These are phyloP conservation scores for Aspergillus coremiiformis DNA, from an alignment of 495 filamentous ascomycete species.

Conservation along the genomic window DNA sequence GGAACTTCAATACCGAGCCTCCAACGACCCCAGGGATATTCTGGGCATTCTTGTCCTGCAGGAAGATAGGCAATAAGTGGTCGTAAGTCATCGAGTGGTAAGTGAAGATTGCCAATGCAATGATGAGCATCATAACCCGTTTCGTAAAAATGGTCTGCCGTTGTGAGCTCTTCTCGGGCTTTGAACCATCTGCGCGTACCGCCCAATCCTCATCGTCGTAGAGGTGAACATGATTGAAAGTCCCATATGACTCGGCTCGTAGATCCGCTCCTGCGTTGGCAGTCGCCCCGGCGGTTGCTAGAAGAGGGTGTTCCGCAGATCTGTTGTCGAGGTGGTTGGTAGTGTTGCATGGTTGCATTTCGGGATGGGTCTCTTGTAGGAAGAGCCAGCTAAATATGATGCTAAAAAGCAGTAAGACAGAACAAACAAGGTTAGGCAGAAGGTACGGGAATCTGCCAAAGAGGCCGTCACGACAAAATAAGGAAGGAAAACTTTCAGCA, in stretches of 20 bases:
- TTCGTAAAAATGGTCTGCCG: conserved; percentile 52
- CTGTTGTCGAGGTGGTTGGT: conserved; percentile 43
- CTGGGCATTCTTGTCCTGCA: conserved; percentile 56
- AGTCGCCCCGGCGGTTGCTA: conserved; percentile 63
- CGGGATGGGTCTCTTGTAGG: conserved; percentile 74
- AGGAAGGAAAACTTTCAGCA: conserved; percentile 55
- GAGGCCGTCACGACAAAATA: conserved; percentile 54
- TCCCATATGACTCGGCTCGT: conserved; percentile 69
- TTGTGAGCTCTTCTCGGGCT: conserved; percentile 22
- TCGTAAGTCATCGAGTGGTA: conserved; percentile 88
- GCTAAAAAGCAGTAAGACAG: conserved; percentile 60
- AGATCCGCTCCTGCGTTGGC: conserved; percentile 64
- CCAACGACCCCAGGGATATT: conserved; percentile 17
- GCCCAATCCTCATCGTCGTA: conserved; percentile 43
- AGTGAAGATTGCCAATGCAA: conserved; percentile 73
- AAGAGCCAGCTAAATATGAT: conserved; percentile 67
- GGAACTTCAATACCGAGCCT: conserved; percentile 48
- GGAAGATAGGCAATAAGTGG: conserved; percentile 74
- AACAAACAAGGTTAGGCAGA: conserved; percentile 73
- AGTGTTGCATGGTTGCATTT: conserved; percentile 57
- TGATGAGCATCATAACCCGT: conserved; percentile 59
- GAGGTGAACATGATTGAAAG: conserved; percentile 56
- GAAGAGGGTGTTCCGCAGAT: conserved; percentile 58
- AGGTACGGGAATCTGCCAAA: conserved; percentile 78
- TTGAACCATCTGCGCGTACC: conserved; percentile 40